phyloP scores from a whole-genome alignment of 78 protist genomes.

The Dictyostelium purpureum region DNA sequence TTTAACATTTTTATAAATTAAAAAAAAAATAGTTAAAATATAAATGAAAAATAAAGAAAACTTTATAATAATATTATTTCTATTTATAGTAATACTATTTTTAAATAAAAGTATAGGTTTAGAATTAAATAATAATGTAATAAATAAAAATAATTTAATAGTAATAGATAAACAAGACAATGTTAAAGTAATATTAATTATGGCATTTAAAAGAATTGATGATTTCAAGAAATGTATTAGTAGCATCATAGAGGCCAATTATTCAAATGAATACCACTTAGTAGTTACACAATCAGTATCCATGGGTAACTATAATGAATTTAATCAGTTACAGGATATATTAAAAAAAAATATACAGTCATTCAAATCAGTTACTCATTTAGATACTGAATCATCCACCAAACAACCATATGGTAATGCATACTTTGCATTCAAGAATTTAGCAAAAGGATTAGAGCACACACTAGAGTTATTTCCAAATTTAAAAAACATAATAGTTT shows the following conservation, averaged over 20 bases:
- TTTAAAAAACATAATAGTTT: neutral
- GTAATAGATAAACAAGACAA: neutral
- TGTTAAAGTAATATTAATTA: conserved; percentile 50
- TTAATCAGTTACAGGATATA: neutral
- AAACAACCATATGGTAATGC: conserved; percentile 64
- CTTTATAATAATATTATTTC: too few species aligned
- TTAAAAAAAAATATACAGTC: neutral
- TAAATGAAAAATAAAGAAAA: too few species aligned
- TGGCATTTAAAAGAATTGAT: conserved; percentile 62
- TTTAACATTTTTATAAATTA: too few species aligned
- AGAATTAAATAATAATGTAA: too few species aligned
- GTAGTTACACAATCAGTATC: conserved; percentile 60
- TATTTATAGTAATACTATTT: too few species aligned
- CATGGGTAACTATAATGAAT: neutral
- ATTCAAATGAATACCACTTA: conserved; percentile 42
- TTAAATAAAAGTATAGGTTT: too few species aligned
- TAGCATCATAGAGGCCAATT: neutral
- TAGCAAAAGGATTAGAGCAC: conserved; percentile 2
- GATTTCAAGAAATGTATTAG: conserved; percentile 34
- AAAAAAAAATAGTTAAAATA: too few species aligned
- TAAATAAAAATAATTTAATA: neutral
- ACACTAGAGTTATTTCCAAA: conserved; percentile 6
- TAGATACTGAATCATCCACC: conserved; percentile 1
- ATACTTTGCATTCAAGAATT: conserved; percentile 55
- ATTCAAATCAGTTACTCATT: conserved; percentile 40